These are phyloP conservation scores for Thalia dealbata DNA, from an alignment of 176 grass and related monocot species.

Conservation along the genomic window DNA sequence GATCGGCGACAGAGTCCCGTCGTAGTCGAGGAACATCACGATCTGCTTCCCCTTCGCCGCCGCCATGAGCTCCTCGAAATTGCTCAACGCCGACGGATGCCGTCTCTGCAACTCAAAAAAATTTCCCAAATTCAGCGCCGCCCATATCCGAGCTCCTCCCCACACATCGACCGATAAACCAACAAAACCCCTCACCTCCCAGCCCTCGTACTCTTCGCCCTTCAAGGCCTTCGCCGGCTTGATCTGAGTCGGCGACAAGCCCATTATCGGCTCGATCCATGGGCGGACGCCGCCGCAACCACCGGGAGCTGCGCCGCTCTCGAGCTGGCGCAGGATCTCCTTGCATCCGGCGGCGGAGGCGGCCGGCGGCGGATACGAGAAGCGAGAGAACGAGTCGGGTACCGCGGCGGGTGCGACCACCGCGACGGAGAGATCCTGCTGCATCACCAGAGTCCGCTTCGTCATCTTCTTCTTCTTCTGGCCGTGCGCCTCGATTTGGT, in stretches of 20 bases:
- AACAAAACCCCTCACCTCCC: constrained; percentile 32
- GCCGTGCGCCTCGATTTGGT: too few relatives aligned
- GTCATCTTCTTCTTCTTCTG: constrained; percentile 28
- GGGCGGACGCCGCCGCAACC: neutral
- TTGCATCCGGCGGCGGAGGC: neutral
- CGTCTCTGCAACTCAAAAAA: constrained; percentile 25
- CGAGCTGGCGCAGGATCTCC: constrained; percentile 37
- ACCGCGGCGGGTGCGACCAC: constrained; percentile 6
- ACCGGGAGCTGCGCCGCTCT: neutral
- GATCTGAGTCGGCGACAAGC: constrained; percentile 43
- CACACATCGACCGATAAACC: neutral
- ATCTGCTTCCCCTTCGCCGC: constrained; percentile 51
- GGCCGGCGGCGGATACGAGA: neutral
- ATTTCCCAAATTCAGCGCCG: neutral
- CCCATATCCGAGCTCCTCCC: neutral
- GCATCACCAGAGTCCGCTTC: constrained; percentile 29
- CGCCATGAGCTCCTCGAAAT: constrained; percentile 41
- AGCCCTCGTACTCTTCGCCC: constrained; percentile 25
- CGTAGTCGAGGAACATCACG: constrained; percentile 80
- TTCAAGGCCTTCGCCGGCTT: constrained; percentile 6
- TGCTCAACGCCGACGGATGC: constrained; percentile 60
- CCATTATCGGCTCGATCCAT: constrained; percentile 43
- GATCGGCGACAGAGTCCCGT: constrained; percentile 73
- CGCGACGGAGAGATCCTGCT: constrained; percentile 25
- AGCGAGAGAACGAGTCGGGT: neutral